phyloP scores from a whole-genome alignment of 2,329 filamentous ascomycete genomes.

The Fusarium aywerte region DNA sequence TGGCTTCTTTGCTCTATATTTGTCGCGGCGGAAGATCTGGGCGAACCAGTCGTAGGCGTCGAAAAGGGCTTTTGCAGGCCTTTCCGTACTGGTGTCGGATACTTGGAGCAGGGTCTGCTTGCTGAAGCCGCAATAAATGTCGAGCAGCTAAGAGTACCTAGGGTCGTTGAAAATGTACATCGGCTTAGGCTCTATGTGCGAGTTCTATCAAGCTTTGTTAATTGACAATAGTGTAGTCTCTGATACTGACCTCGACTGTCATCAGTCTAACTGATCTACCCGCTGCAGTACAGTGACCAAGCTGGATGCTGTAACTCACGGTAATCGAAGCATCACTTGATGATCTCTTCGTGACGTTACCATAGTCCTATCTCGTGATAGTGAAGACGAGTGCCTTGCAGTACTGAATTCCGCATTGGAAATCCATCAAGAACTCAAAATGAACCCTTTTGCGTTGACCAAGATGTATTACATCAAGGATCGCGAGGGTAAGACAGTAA shows the following conservation, averaged over 20 bases:
- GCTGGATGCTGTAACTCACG: background rate
- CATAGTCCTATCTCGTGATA: too few relatives aligned
- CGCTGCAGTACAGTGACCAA: background rate
- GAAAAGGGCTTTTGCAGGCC: too few relatives aligned
- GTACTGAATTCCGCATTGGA: background rate
- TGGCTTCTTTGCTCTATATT: too few relatives aligned
- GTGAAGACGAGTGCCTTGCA: too few relatives aligned
- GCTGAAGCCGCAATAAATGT: too few relatives aligned
- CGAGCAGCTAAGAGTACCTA: too few relatives aligned
- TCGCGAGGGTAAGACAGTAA: background rate
- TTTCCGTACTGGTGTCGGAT: too few relatives aligned
- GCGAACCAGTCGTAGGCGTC: too few relatives aligned
- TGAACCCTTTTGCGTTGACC: background rate
- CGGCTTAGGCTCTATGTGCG: too few relatives aligned
- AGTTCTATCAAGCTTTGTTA: background rate
- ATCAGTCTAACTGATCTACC: background rate
- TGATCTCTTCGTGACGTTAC: background rate
- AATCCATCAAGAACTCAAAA: background rate
- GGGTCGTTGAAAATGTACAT: too few relatives aligned
- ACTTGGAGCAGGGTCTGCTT: too few relatives aligned
- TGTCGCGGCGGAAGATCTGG: too few relatives aligned
- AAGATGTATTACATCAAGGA: background rate
- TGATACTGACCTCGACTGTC: background rate
- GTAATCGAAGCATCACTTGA: background rate
- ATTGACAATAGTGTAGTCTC: background rate